phyloP scores from a whole-genome alignment of 139 green algal genomes.

The Marvania coccoides region DNA sequence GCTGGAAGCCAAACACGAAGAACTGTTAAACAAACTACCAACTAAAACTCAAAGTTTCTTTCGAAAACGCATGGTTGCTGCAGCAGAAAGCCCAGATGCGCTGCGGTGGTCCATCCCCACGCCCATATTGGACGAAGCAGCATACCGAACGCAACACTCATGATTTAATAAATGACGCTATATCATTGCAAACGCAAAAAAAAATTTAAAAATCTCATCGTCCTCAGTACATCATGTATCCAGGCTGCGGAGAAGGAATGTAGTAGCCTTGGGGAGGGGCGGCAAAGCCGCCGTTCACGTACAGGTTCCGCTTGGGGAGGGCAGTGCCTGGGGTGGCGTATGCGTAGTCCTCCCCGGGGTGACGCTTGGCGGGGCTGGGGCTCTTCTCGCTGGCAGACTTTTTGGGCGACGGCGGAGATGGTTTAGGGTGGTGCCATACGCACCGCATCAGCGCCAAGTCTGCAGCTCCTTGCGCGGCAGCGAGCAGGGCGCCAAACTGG shows the following conservation, averaged over 20 bases:
- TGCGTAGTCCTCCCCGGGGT: neutral
- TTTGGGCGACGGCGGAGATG: neutral
- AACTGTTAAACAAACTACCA: slow-evolving; percentile 34
- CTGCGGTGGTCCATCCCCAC: slow-evolving; percentile 45
- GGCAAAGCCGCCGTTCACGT: neutral
- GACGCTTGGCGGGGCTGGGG: neutral
- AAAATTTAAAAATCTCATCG: too few species aligned
- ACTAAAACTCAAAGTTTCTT: slow-evolving; percentile 11
- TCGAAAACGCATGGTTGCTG: slow-evolving; percentile 29
- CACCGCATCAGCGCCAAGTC: neutral
- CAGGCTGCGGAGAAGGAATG: neutral
- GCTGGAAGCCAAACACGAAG: slow-evolving; percentile 17
- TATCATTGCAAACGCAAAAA: too few species aligned
- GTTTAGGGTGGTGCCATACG: neutral
- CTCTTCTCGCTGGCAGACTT: too few species aligned
- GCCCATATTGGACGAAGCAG: slow-evolving; percentile 40
- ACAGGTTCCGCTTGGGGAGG: neutral
- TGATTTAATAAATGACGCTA: too few species aligned
- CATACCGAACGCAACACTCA: slow-evolving; percentile 8
- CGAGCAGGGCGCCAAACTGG: neutral
- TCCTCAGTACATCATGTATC: too few species aligned
- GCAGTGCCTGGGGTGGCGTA: neutral
- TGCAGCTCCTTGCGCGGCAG: neutral
- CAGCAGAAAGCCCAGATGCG: slow-evolving; percentile 11
- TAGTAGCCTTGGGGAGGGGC: neutral